phyloP scores from a whole-genome alignment of 2,329 filamentous ascomycete species.

The Verticillium alfalfae region DNA sequence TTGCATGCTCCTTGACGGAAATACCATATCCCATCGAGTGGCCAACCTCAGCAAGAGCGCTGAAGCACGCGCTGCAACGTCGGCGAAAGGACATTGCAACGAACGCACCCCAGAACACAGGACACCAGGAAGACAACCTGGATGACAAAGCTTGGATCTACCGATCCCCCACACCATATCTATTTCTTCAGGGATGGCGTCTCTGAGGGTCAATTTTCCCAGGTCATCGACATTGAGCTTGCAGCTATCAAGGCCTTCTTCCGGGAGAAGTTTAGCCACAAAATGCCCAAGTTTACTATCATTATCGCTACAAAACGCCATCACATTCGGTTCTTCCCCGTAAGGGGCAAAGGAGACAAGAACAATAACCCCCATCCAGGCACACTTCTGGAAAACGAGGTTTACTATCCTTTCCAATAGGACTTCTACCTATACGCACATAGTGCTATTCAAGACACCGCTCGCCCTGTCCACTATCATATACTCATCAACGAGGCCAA shows the following conservation, averaged over 20 bases:
- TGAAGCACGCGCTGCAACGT: too few species aligned
- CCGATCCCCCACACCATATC: constrained; percentile 57
- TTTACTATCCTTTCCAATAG: constrained; percentile 87
- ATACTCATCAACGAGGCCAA: constrained; percentile 78
- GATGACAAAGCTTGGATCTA: constrained; percentile 40
- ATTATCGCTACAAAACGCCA: constrained; percentile 91
- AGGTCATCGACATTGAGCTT: constrained; percentile 77
- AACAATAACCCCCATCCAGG: constrained; percentile 83
- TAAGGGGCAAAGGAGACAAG: constrained; percentile 54
- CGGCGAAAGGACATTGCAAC: too few species aligned
- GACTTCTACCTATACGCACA: constrained; percentile 70
- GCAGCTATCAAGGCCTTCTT: constrained; percentile 61
- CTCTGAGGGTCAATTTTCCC: constrained; percentile 75
- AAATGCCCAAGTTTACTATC: constrained; percentile 68
- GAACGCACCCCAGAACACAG: too few species aligned
- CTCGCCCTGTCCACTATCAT: constrained; percentile 87
- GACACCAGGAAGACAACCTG: too few species aligned
- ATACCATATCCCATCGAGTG: too few species aligned
- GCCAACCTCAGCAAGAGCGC: too few species aligned
- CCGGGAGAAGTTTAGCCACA: constrained; percentile 22
- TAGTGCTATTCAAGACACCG: constrained; percentile 84
- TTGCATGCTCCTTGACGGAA: too few species aligned
- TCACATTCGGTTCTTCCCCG: constrained; percentile 87
- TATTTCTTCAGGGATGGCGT: constrained; percentile 95
- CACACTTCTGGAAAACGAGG: constrained; percentile 78